A percentile compares a stretch with the other conserved stretches of the same genome.
These are phyloP conservation scores for Senna siamea DNA, from an alignment of 306 rosid species.

Conservation along the genomic window DNA sequence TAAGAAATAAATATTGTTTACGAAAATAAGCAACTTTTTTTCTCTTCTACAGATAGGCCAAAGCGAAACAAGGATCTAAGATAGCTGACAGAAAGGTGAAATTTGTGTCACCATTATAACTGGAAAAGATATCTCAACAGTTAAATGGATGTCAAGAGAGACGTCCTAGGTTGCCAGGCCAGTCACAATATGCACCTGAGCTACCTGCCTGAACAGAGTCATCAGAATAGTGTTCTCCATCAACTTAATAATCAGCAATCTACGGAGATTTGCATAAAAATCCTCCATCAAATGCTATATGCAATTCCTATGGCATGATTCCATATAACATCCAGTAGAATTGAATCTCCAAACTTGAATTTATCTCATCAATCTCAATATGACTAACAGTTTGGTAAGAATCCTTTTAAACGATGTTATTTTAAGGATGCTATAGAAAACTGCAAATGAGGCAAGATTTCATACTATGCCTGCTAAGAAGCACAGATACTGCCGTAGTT, in stretches of 20 bases:
- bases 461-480: background rate
- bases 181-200: no score
- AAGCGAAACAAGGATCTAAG: background rate
- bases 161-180: background rate
- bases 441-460: constrained; percentile 12
- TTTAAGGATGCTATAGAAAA: constrained; percentile 1
- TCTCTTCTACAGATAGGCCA: background rate
- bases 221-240: no score
- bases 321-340: constrained; percentile 7
- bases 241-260: no score
- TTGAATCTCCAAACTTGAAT: constrained; percentile 6
- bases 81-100: background rate
- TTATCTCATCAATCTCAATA: background rate
- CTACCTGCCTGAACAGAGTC: no score
- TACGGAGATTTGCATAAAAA: background rate
- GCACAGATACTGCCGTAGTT: no score
- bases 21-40: background rate
- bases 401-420: background rate
- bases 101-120: background rate
- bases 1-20: background rate
- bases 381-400: constrained; percentile 15
- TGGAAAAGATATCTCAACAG: no score
- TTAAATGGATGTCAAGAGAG: no score
- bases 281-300: constrained; percentile 7
- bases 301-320: background rate